Evolutionary conservation across 371 early-diverging fungal genomes (phyloP).

Genomic region (Mucor velutinosus): DNA sequence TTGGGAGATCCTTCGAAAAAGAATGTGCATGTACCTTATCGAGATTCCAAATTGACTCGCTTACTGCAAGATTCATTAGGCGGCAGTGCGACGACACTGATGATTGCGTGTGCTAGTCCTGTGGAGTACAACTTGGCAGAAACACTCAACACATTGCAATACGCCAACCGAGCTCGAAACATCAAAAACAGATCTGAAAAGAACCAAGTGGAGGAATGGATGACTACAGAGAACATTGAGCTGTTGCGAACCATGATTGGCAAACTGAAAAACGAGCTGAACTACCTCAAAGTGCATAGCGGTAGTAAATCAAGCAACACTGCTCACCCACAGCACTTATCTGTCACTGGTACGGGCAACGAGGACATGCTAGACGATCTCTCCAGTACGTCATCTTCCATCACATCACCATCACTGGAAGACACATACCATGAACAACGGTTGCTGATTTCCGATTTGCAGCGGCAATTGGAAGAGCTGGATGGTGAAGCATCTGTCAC

Average conservation of each 20-base stretch:
- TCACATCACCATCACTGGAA: constrained; percentile 14
- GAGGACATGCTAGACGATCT: constrained; percentile 10
- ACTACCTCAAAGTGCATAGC: constrained; percentile 30
- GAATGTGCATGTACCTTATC: constrained; percentile 86
- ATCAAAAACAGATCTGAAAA: constrained; percentile 82
- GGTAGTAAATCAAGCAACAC: neutral
- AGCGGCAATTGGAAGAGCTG: constrained; percentile 48
- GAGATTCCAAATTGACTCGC: constrained; percentile 98
- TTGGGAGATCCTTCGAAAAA: constrained; percentile 83
- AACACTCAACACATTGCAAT: constrained; percentile 89
- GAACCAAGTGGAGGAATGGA: constrained; percentile 72
- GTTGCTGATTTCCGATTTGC: constrained; percentile 37
- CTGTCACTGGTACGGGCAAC: neutral
- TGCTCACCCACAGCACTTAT: neutral
- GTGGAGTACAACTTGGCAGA: constrained; percentile 84
- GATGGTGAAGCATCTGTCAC: constrained; percentile 42
- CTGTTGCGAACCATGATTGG: constrained; percentile 55
- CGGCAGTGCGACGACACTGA: constrained; percentile 88
- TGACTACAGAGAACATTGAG: constrained; percentile 62
- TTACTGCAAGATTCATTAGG: constrained; percentile 97
- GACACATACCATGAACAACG: constrained; percentile 41
- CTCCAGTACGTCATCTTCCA: constrained; percentile 1
- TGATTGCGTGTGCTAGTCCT: constrained; percentile 93
- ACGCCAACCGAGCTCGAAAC: constrained; percentile 87
- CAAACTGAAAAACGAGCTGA: constrained; percentile 60